Conservation (phyloP, 805 yeast genomes). For the Jamesozyma piceae region DNA sequence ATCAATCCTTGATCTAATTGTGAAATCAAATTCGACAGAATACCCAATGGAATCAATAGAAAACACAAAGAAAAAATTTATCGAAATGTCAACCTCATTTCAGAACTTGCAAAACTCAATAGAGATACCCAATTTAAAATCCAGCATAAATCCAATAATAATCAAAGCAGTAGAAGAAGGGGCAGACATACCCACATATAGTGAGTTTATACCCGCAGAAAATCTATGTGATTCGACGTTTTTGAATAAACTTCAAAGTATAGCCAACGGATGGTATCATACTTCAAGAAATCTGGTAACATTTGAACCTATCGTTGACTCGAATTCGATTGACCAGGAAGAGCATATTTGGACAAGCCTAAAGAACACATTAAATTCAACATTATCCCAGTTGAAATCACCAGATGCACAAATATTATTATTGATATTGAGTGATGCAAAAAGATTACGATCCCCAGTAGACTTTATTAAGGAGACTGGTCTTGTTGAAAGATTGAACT, state of each 20-base stretch:
- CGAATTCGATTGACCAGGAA: constrained; percentile 56
- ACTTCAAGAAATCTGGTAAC: constrained; percentile 43
- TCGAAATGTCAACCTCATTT: constrained; percentile 58
- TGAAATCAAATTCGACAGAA: constrained; percentile 12
- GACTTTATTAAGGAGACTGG: constrained; percentile 64
- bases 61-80: constrained; percentile 50
- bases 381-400: constrained; percentile 49
- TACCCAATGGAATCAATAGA: constrained; percentile 31
- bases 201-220: constrained; percentile 29
- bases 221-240: constrained; percentile 42
- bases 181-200: constrained; percentile 21
- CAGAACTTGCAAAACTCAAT: constrained; percentile 59
- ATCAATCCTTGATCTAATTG: constrained; percentile 53
- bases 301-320: constrained; percentile 39
- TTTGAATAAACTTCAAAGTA: constrained; percentile 59
- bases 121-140: constrained; percentile 54
- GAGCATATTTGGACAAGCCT: constrained; percentile 69
- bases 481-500: constrained; percentile 42
- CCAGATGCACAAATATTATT: constrained; percentile 49
- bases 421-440: constrained; percentile 54
- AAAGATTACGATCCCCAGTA: constrained; percentile 55
- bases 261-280: constrained; percentile 67
- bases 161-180: constrained; percentile 32
- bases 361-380: constrained; percentile 47
- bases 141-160: constrained; percentile 44